Percentiles rank a stretch among this genome's conserved stretches.
Evolutionary conservation across 768 basidiomycete species (phyloP).

Genomic region (Mycena vitilis): DNA sequence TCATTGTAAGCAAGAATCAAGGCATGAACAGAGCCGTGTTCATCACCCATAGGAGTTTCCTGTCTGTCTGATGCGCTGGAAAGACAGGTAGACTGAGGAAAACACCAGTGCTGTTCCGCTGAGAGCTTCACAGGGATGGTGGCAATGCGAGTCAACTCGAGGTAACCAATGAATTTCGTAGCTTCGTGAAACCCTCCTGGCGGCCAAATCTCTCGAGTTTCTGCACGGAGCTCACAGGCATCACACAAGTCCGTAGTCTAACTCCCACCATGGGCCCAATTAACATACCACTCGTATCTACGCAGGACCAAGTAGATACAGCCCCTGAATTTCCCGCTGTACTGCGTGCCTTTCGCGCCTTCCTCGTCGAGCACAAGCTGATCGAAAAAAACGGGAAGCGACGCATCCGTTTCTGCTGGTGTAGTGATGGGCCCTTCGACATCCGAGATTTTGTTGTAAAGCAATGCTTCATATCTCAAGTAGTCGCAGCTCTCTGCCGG

Average conservation of each 20-base stretch:
- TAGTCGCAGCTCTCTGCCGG: slow-evolving; percentile 30
- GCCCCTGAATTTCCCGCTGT: slow-evolving; percentile 84
- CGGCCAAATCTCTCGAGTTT: slow-evolving; percentile 83
- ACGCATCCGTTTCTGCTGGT: slow-evolving; percentile 80
- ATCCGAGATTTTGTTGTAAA: slow-evolving; percentile 88
- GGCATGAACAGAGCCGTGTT: slow-evolving; percentile 20
- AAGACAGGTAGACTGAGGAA: slow-evolving; percentile 47
- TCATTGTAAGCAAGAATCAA: slow-evolving; percentile 74
- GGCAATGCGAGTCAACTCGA: slow-evolving; percentile 69
- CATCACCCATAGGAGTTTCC: slow-evolving; percentile 82
- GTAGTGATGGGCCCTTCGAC: slow-evolving; percentile 87
- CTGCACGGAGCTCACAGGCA: slow-evolving; percentile 90
- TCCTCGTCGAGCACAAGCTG: slow-evolving; percentile 78
- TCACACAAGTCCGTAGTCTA: slow-evolving; percentile 79
- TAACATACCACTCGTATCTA: not conserved
- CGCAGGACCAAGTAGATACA: slow-evolving; percentile 80
- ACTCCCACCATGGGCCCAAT: slow-evolving; percentile 17
- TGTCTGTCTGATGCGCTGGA: slow-evolving; percentile 89
- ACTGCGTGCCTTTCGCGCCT: slow-evolving; percentile 68
- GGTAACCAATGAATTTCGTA: slow-evolving; percentile 85
- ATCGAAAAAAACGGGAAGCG: slow-evolving; percentile 71
- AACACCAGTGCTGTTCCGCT: no score
- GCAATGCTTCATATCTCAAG: slow-evolving; percentile 88
- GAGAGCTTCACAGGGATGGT: slow-evolving; percentile 47
- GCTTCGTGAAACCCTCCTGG: slow-evolving; percentile 91